phyloP scores from a whole-genome alignment of 2,329 filamentous ascomycete genomes.

The Phyllosticta paracitricarpa region DNA sequence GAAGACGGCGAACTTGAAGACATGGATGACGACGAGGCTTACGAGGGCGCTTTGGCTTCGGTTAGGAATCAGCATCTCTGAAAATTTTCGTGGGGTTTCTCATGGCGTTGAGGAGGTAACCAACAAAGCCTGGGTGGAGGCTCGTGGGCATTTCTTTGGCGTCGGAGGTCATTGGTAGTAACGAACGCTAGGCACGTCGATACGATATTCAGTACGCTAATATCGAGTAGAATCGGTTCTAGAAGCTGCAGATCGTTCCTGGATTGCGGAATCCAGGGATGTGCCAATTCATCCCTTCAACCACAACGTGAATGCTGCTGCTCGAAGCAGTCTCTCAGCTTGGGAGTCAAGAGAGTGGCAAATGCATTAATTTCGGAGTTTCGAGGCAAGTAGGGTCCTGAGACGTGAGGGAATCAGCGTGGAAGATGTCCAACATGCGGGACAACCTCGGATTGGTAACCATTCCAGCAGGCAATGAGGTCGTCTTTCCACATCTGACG shows the following conservation, averaged over 20 bases:
- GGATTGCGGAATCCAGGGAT: background rate
- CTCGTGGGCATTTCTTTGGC: conserved; percentile 9
- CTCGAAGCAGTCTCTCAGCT: background rate
- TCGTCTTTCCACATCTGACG: background rate
- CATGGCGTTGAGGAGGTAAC: conserved; percentile 1
- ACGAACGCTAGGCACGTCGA: background rate
- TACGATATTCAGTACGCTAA: background rate
- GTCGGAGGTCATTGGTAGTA: conserved; percentile 1
- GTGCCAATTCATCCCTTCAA: background rate
- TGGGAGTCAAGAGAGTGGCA: background rate
- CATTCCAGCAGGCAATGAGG: background rate
- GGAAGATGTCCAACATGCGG: background rate
- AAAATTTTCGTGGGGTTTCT: background rate
- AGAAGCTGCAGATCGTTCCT: background rate
- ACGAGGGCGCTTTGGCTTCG: conserved; percentile 1
- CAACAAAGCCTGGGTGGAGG: conserved; percentile 5
- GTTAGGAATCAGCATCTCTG: conserved; percentile 4
- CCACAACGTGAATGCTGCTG: background rate
- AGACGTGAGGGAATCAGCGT: background rate
- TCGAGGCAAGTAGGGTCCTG: background rate
- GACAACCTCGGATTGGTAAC: background rate
- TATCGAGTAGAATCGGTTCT: conserved; percentile 5
- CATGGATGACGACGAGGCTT: conserved; percentile 36
- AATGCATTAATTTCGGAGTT: background rate
- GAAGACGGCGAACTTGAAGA: conserved; percentile 49